Evolutionary conservation across 169 alveolate genomes (phyloP), one percentile per base, ranked within the genome.

Genomic region (Amoebophrya sp.): DNA sequence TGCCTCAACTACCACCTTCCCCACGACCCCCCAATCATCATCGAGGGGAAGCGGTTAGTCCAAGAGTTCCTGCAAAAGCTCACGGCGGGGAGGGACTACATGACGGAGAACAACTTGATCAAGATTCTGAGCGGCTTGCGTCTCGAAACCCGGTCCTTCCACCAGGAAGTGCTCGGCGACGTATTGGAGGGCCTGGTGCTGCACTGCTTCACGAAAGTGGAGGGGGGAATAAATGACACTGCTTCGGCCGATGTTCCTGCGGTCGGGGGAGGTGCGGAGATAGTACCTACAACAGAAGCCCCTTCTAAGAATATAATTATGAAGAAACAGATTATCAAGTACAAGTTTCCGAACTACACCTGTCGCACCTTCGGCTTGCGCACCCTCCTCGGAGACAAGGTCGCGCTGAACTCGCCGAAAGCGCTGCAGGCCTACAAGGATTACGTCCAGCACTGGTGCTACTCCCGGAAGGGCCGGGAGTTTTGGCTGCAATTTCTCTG

Each of bases 301-400:
- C n/a, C n/a, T n/a, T n/a, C n/a, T n/a, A 12, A 7, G 7, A 47
- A 7, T 47, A 18, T 18, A 47, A 7, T 14, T 3, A 0, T 77
- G 39, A 77, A 23, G 40, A 77, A 32, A 18, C 39, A 12, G 40
- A 77, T 18, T 25, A 23, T 77, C 40, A 77, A 77, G 89, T 77
- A 77, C 89, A 77, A 77, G 40, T 77, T 77, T 32, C 89, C 89
- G 2, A 77, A 77, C 40, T 77, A 77, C 89, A 77, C 89, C 40
- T 77, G 89, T 32, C 89, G 89, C 12, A 77, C 89, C 23, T 77
- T 77, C 23, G 89, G 89, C 23, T n/a, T 77, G 40, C 89, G 89
- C 40, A 32, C 39, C 23, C 0, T 77, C n/a, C 40, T 77, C 40
- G 89, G 89, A 39, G 38, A 77, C 39, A 32, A 32, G 0, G 0